phyloP scores from a whole-genome alignment of 129 eudicot genomes.

The Ambrosia trifida region DNA sequence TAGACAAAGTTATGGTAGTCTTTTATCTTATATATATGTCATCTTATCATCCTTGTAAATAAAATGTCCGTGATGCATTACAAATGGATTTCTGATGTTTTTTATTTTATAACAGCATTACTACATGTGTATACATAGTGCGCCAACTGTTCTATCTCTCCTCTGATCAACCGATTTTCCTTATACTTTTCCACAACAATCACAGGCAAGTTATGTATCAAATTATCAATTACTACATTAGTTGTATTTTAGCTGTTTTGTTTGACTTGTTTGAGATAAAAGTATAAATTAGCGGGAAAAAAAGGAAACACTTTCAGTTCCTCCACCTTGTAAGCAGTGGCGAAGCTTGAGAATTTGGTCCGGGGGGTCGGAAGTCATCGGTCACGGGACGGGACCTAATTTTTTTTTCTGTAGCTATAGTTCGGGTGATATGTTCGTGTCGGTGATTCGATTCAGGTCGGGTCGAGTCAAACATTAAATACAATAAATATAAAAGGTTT shows the following conservation, averaged over 20 bases:
- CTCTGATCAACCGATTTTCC: conserved; percentile 21
- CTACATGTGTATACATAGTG: conserved; percentile 25
- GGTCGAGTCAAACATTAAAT: no score
- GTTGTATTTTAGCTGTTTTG: not conserved
- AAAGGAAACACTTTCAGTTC: not conserved
- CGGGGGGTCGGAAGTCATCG: no score
- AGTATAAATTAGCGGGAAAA: not conserved
- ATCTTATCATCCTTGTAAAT: not conserved
- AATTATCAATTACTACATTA: not conserved
- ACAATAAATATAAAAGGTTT: no score
- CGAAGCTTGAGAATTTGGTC: not conserved
- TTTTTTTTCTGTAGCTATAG: no score
- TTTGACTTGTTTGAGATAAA: not conserved
- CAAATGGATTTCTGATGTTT: not conserved
- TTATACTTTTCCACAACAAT: conserved; percentile 21
- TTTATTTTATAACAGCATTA: conserved; percentile 10
- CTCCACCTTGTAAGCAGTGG: no score
- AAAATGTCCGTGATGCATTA: not conserved
- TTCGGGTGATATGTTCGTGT: no score
- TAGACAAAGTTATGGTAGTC: not conserved
- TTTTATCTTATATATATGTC: not conserved
- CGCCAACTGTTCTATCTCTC: conserved; percentile 21
- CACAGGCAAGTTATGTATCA: conserved; percentile 18
- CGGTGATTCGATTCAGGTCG: no score
- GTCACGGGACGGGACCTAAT: no score